These are phyloP conservation scores for Sclerotinia subarctica DNA, from an alignment of 2,329 filamentous ascomycete species.

Conservation along the genomic window DNA sequence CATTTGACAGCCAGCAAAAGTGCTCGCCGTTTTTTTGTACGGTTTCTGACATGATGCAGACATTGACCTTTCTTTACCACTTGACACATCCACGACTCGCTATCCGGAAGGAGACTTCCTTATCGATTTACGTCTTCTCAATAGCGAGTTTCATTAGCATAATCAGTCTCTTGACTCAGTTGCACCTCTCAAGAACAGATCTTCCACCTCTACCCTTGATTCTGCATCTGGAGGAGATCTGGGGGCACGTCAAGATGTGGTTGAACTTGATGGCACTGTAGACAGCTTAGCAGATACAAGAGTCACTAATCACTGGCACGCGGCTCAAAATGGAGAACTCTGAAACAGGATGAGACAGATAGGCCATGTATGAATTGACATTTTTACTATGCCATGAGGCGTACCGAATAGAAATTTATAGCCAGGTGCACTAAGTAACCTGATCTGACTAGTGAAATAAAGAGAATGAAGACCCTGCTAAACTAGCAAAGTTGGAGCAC, in stretches of 20 bases:
- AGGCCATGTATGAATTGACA: not conserved
- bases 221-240: constrained; percentile 28
- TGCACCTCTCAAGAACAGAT: constrained; percentile 47
- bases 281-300: not conserved
- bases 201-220: constrained; percentile 36
- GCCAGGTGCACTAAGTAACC: constrained; percentile 10
- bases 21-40: constrained; percentile 3
- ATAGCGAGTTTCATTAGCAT: constrained; percentile 75
- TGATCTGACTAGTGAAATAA: constrained; percentile 14
- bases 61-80: constrained; percentile 71
- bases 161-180: constrained; percentile 63
- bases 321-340: constrained; percentile 1
- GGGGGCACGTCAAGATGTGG: constrained; percentile 31
- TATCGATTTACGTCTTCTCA: constrained; percentile 74
- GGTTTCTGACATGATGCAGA: constrained; percentile 44
- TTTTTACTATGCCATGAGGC: constrained; percentile 2
- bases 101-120: constrained; percentile 74
- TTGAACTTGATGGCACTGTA: constrained; percentile 15
- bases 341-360: not conserved
- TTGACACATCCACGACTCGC: constrained; percentile 74
- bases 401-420: not conserved
- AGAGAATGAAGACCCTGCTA: constrained; percentile 13
- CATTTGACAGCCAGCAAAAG: not conserved
- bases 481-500: constrained; percentile 16
- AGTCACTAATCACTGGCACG: not conserved